These are phyloP conservation scores for Meyerozyma guilliermondii DNA, from an alignment of 1,139 yeast species.

Conservation along the genomic window DNA sequence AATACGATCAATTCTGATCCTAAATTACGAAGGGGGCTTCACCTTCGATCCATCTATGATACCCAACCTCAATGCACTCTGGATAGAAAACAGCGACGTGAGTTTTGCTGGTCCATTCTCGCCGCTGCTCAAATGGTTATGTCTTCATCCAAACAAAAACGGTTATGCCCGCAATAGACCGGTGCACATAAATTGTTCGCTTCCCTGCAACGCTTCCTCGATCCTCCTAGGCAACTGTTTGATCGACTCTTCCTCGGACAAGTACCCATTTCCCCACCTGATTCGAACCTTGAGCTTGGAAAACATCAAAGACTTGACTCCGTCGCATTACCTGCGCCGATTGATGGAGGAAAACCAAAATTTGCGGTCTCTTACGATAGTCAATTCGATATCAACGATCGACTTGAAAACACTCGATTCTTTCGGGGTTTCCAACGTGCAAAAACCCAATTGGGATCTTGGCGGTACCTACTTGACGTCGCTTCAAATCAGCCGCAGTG, in stretches of 20 bases:
- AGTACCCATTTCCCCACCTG: slow-evolving; percentile 9
- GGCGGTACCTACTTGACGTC: neutral
- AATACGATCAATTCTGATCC: slow-evolving; percentile 7
- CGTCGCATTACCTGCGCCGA: slow-evolving; percentile 8
- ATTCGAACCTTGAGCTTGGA: slow-evolving; percentile 8
- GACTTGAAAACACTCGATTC: slow-evolving; percentile 3
- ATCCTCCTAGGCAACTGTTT: slow-evolving; percentile 16
- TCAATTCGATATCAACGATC: neutral
- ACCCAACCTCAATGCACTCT: slow-evolving; percentile 10
- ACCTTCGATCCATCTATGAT: slow-evolving; percentile 11
- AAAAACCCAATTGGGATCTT: slow-evolving; percentile 4
- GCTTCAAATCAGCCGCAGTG: slow-evolving; percentile 2
- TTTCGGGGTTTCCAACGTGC: slow-evolving; percentile 4
- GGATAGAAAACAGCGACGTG: slow-evolving; percentile 17
- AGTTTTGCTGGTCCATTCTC: slow-evolving; percentile 7
- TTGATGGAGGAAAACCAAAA: slow-evolving; percentile 9
- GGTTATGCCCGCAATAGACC: slow-evolving; percentile 14
- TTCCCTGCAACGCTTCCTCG: slow-evolving; percentile 11
- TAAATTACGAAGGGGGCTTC: slow-evolving; percentile 12
- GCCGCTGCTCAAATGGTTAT: slow-evolving; percentile 5
- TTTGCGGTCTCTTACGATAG: neutral
- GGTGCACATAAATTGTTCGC: slow-evolving; percentile 6
- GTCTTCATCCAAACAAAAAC: slow-evolving; percentile 12
- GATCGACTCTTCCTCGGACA: slow-evolving; percentile 7
- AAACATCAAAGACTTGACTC: slow-evolving; percentile 13